phyloP scores from a whole-genome alignment of 306 rosid genomes.

The Fragaria ananassa region DNA sequence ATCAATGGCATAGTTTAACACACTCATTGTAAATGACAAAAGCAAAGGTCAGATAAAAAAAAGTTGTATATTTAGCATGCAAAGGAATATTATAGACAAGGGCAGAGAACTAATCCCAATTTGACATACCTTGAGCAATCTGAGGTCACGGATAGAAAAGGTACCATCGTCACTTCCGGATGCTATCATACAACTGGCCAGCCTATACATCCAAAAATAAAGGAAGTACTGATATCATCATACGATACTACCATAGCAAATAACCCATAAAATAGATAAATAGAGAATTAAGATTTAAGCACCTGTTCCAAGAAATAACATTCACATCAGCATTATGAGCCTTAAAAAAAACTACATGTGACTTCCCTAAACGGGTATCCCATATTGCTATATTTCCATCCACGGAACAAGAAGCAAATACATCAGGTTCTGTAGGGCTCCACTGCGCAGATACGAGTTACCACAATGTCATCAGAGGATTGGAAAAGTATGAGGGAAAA shows the following conservation, averaged over 20 bases:
- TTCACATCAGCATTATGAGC: conserved; percentile 94
- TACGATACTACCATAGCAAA: neutral
- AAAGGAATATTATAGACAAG: neutral
- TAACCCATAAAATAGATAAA: neutral
- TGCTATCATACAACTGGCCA: conserved; percentile 87
- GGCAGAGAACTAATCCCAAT: neutral
- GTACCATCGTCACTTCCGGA: conserved; percentile 97
- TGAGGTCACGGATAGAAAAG: conserved; percentile 88
- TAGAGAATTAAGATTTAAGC: conserved; percentile 13
- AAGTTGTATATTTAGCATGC: neutral
- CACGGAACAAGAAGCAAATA: conserved; percentile 86
- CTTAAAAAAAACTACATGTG: conserved; percentile 50
- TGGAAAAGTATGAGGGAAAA: conserved; percentile 7
- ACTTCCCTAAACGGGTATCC: conserved; percentile 77
- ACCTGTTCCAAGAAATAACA: conserved; percentile 98
- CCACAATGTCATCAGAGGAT: conserved; percentile 11
- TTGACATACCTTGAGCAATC: conserved; percentile 64
- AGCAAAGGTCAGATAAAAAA: neutral
- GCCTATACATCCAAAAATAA: conserved; percentile 39
- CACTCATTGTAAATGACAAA: neutral
- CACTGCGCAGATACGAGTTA: conserved; percentile 57
- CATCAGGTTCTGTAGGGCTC: conserved; percentile 81
- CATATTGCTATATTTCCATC: conserved; percentile 82
- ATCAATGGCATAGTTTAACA: neutral
- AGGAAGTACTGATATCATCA: conserved; percentile 2